phyloP scores from a whole-genome alignment of 495 filamentous ascomycete species.

The Neurospora sp. region DNA sequence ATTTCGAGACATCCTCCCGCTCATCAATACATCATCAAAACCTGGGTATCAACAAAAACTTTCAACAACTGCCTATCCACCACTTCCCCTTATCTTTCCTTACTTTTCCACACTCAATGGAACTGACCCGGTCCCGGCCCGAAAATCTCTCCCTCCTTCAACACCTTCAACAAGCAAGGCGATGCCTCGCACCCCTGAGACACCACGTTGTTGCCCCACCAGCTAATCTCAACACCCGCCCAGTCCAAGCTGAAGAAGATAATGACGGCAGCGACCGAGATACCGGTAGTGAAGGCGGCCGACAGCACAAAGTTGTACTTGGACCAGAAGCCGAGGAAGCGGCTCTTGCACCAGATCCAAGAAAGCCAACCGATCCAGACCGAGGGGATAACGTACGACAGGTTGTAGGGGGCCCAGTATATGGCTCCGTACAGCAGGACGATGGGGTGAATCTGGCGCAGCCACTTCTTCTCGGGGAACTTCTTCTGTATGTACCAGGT shows the following conservation, averaged over 20 bases:
- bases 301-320: slow-evolving; percentile 23
- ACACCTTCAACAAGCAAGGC: slow-evolving; percentile 14
- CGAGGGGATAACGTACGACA: slow-evolving; percentile 23
- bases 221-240: slow-evolving; percentile 15
- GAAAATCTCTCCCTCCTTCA: slow-evolving; percentile 24
- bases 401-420: slow-evolving; percentile 25
- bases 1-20: background rate
- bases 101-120: background rate
- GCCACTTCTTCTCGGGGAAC: slow-evolving; percentile 16
- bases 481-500: slow-evolving; percentile 14
- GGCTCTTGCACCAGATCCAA: slow-evolving; percentile 30
- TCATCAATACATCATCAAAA: background rate
- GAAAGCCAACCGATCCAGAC: slow-evolving; percentile 25
- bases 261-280: slow-evolving; percentile 24
- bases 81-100: background rate
- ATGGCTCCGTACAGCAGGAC: slow-evolving; percentile 23
- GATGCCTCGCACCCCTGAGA: slow-evolving; percentile 22
- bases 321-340: slow-evolving; percentile 14
- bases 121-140: slow-evolving; percentile 27
- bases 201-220: slow-evolving; percentile 28
- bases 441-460: slow-evolving; percentile 26
- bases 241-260: slow-evolving; percentile 29
- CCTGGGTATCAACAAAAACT: background rate
- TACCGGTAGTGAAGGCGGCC: slow-evolving; percentile 20
- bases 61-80: background rate